Percentiles rank a stretch among this genome's conserved stretches.
Evolutionary conservation across 495 filamentous ascomycete genomes (phyloP).

Genomic region (Collariella sp.): DNA sequence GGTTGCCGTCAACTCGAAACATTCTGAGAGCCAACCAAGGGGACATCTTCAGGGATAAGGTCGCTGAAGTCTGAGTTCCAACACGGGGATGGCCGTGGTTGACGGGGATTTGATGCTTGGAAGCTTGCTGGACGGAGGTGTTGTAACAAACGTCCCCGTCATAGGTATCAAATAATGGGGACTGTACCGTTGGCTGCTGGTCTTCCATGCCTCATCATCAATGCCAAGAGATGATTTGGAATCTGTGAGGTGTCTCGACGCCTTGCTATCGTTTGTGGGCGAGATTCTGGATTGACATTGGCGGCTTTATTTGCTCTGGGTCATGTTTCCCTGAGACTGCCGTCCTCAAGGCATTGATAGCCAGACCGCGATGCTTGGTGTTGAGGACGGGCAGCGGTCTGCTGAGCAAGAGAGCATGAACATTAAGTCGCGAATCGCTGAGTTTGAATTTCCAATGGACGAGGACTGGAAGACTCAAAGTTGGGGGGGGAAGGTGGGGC

Average conservation of each 20-base stretch:
- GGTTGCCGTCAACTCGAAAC: slow-evolving; percentile 19
- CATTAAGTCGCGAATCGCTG: too few relatives aligned
- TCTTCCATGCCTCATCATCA: neutral
- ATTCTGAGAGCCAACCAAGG: slow-evolving; percentile 8
- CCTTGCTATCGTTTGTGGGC: neutral
- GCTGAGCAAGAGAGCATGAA: too few relatives aligned
- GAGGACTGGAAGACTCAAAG: too few relatives aligned
- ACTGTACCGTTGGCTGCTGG: neutral
- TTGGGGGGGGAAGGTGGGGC: neutral
- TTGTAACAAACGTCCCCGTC: neutral
- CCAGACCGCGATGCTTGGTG: too few relatives aligned
- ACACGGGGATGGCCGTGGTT: neutral
- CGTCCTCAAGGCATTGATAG: too few relatives aligned
- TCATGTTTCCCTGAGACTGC: too few relatives aligned
- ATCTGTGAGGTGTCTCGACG: neutral
- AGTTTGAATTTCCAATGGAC: too few relatives aligned
- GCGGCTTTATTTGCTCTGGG: too few relatives aligned
- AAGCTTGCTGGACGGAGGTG: slow-evolving; percentile 1
- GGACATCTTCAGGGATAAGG: neutral
- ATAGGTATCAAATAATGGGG: too few relatives aligned
- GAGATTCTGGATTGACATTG: too few relatives aligned
- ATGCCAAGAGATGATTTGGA: slow-evolving; percentile 6
- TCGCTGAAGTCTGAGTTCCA: slow-evolving; percentile 5
- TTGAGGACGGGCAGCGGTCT: too few relatives aligned
- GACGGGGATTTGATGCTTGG: slow-evolving; percentile 4